Evolutionary conservation across 129 eudicot genomes (phyloP).

Genomic region (Pittosporum tobira): DNA sequence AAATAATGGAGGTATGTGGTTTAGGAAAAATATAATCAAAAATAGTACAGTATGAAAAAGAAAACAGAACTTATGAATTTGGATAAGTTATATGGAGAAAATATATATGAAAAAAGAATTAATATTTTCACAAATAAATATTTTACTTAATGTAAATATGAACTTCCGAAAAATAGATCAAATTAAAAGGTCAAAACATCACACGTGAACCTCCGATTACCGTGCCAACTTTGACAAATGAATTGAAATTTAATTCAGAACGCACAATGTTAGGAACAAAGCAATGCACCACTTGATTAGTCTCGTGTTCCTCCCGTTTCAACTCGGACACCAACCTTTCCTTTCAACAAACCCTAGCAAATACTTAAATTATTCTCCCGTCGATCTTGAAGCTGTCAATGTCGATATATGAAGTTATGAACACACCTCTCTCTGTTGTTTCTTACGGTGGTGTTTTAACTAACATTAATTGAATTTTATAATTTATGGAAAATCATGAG

Average conservation of each 20-base stretch:
- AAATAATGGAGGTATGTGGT: too few relatives aligned
- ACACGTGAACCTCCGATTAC: constrained; percentile 49
- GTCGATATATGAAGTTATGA: constrained; percentile 22
- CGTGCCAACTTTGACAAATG: constrained; percentile 22
- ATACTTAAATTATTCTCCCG: not conserved
- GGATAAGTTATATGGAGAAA: too few relatives aligned
- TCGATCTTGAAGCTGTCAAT: constrained; percentile 15
- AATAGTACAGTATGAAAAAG: too few relatives aligned
- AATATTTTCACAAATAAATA: too few relatives aligned
- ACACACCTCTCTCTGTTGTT: constrained; percentile 10
- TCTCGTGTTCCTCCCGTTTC: constrained; percentile 48
- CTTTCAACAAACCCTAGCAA: not conserved
- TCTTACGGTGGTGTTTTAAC: constrained; percentile 1
- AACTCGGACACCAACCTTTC: constrained; percentile 3
- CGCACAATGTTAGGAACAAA: too few relatives aligned
- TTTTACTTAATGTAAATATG: too few relatives aligned
- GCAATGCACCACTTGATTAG: constrained; percentile 23
- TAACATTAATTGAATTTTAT: too few relatives aligned
- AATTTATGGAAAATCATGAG: too few relatives aligned
- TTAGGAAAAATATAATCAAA: too few relatives aligned
- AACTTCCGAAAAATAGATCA: constrained; percentile 38
- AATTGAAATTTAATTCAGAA: not conserved
- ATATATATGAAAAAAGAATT: too few relatives aligned
- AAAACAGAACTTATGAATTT: too few relatives aligned
- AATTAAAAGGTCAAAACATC: constrained; percentile 44